Base-by-base conservation (phyloP, 257 asterid genomes). In the Petrea volubilis region DNA sequence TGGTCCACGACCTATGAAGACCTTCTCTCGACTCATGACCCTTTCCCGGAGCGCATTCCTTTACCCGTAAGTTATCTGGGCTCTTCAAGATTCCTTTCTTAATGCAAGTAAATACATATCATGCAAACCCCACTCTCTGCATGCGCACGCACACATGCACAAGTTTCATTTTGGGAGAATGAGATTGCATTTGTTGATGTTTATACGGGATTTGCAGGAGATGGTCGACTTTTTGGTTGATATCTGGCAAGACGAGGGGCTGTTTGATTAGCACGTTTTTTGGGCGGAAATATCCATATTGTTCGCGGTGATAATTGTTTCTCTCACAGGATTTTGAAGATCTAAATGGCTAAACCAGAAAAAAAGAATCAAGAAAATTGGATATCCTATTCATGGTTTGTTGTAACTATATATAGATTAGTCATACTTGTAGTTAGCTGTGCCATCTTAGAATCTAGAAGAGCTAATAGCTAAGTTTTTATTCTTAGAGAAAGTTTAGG, bases 201-300 rank as follows among this genome's bases (percentile, higher is more conserved):
- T 12, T 67, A 21, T 50, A 36, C 64, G 68, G 28, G 28, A 56
- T 75, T 70, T 69, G 67, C 94, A 91, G 97, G 97, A 93, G 70
- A 93, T 93, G 96, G 98, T 87, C 20, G 98, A 91, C 78, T 93
- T 93, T 70, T 78, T 93, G 78, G 97, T 89, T 0, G 98, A 91
- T 77, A 87, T 91, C 43, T 93, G 98, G 98, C 83, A 80, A 0
- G 97, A 91, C 52, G 98, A 91, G 81, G 97, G 96, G 77, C 96
- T 91, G 64, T 91, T 70, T 49, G 96, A 91, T 73, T 90, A 85
- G 79, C 51, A 41, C 52, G 50, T 58, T 60, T 9, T 33, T 67
- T 21, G 53, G 76, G 25, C 67, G 68, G 55, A 60, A 60, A 44
- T 24, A 25, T 46, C 34, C 18, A 28, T 61, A 58, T 44, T 18